A percentile compares a stretch with the other conserved stretches of the same genome.
phyloP scores from a whole-genome alignment of 805 yeast genomes.

The Wickerhamiella allomyrinae region DNA sequence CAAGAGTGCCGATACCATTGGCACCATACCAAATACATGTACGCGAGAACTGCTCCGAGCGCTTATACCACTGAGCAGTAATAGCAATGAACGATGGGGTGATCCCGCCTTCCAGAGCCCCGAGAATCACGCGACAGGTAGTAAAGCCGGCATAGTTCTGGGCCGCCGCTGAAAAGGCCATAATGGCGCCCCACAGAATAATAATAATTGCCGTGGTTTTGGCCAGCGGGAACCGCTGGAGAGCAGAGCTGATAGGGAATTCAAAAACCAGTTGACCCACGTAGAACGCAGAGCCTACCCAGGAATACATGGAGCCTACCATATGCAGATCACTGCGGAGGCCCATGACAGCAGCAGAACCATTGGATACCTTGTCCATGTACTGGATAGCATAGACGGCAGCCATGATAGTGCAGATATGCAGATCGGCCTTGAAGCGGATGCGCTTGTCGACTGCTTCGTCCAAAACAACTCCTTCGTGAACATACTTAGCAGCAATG shows the following conservation, averaged over 20 bases:
- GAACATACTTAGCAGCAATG: slow-evolving; percentile 5
- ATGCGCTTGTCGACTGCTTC: slow-evolving; percentile 19
- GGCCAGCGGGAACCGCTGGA: slow-evolving; percentile 46
- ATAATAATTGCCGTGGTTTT: slow-evolving; percentile 33
- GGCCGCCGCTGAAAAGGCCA: slow-evolving; percentile 33
- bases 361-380: slow-evolving; percentile 44
- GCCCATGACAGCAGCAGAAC: slow-evolving; percentile 42
- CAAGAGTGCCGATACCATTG: slow-evolving; percentile 32
- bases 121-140: slow-evolving; percentile 34
- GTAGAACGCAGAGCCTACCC: slow-evolving; percentile 49
- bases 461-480: neutral
- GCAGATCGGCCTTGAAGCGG: slow-evolving; percentile 34
- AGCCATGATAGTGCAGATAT: slow-evolving; percentile 37
- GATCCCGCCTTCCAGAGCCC: slow-evolving; percentile 37
- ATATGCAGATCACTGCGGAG: slow-evolving; percentile 32
- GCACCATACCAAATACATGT: slow-evolving; percentile 30
- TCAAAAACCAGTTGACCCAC: slow-evolving; percentile 51
- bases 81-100: slow-evolving; percentile 44
- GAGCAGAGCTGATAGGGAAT: slow-evolving; percentile 31
- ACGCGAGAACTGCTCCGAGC: slow-evolving; percentile 32
- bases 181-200: slow-evolving; percentile 35
- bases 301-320: slow-evolving; percentile 29
- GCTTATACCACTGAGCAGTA: slow-evolving; percentile 44
- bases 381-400: slow-evolving; percentile 37
- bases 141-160: slow-evolving; percentile 32